Conservation (phyloP, 1,139 yeast genomes). For the Petasospora rhodanensis region DNA sequence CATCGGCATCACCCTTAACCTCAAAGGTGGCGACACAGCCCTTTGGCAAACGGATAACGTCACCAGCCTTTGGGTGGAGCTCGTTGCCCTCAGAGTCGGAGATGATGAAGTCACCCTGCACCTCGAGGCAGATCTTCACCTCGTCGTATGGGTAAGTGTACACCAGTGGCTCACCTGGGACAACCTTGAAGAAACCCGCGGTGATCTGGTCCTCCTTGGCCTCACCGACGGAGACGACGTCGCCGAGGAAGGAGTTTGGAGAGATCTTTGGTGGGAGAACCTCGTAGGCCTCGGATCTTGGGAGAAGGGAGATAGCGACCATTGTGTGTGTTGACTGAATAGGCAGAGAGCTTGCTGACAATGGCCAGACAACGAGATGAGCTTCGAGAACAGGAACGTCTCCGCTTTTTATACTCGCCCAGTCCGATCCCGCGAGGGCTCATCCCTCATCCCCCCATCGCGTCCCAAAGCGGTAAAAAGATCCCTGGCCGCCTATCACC, state of each 20-base stretch:
- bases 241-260: conserved; percentile 54
- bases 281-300: conserved; percentile 50
- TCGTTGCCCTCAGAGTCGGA: conserved; percentile 45
- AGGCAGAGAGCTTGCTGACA: no score
- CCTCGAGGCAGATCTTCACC: conserved; percentile 47
- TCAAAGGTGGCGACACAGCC: conserved; percentile 44
- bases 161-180: conserved; percentile 54
- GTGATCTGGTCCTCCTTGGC: conserved; percentile 45
- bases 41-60: conserved; percentile 42
- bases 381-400: not conserved
- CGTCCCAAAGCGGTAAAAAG: conserved; percentile 6
- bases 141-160: conserved; percentile 52
- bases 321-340: conserved; percentile 19
- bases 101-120: conserved; percentile 34
- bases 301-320: conserved; percentile 56
- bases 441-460: not conserved
- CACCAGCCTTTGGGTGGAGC: conserved; percentile 43
- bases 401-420: conserved; percentile 1
- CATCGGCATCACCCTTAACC: conserved; percentile 38
- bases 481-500: no score
- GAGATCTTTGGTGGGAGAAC: conserved; percentile 50
- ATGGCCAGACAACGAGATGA: no score
- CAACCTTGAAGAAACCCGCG: conserved; percentile 56
- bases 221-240: conserved; percentile 46
- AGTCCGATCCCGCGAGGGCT: no score